phyloP scores from a whole-genome alignment of 129 eudicot genomes.

The Calendula officinalis region DNA sequence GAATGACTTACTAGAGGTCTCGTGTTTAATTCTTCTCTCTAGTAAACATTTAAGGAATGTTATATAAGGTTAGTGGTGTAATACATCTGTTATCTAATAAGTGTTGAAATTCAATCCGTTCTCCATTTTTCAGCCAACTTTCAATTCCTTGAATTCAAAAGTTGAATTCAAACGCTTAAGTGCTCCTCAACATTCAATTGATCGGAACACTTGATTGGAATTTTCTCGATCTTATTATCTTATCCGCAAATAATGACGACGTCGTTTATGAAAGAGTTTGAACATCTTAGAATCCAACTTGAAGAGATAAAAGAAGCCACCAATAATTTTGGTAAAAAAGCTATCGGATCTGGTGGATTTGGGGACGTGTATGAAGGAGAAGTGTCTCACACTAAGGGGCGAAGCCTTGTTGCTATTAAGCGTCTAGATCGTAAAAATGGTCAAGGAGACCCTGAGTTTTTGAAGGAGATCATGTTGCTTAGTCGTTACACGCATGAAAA shows the following conservation, averaged over 20 bases:
- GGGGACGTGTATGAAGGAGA: constrained; percentile 19
- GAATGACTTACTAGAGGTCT: no score
- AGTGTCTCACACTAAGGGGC: constrained; percentile 8
- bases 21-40: no score
- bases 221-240: no score
- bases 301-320: constrained; percentile 16
- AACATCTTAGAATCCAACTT: constrained; percentile 6
- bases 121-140: no score
- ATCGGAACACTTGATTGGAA: no score
- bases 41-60: no score
- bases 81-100: no score
- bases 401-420: not conserved
- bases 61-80: no score
- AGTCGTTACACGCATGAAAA: not conserved
- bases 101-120: no score
- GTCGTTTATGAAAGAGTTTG: constrained; percentile 9
- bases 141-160: no score
- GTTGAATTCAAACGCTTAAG: no score
- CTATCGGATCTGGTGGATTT: constrained; percentile 4
- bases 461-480: constrained; percentile 2
- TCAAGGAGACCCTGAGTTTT: constrained; percentile 1
- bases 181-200: no score
- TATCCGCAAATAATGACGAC: constrained; percentile 5
- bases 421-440: not conserved
- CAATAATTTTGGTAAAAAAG: not conserved